Percentiles rank a stretch among this genome's conserved stretches.
phyloP scores from a whole-genome alignment of 306 rosid species.

The Mimosa pudica region DNA sequence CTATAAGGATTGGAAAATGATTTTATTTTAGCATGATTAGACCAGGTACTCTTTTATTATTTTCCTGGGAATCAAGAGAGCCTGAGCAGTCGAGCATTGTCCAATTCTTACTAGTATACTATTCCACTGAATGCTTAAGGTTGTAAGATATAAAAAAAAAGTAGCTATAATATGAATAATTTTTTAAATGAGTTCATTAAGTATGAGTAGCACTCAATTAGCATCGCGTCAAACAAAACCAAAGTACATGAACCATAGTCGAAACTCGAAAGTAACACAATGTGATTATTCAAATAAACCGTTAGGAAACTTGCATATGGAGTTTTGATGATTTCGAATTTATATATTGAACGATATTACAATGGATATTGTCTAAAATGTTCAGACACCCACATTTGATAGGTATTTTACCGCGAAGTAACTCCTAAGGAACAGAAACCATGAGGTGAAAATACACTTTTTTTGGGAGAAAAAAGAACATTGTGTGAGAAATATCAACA shows the following conservation, averaged over 20 bases:
- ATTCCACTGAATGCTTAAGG: too few species aligned
- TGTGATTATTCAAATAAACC: neutral
- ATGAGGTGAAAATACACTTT: neutral
- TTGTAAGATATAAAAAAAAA: too few species aligned
- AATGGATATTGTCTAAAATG: constrained; percentile 2
- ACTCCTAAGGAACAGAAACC: neutral
- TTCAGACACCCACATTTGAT: constrained; percentile 6
- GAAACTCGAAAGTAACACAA: too few species aligned
- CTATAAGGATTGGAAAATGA: neutral
- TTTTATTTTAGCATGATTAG: neutral
- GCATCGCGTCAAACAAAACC: too few species aligned
- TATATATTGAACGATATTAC: constrained; percentile 1
- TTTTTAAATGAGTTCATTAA: too few species aligned
- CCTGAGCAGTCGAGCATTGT: neutral
- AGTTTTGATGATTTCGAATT: neutral
- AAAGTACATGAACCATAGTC: too few species aligned
- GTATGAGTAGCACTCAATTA: too few species aligned
- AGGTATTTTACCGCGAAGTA: neutral
- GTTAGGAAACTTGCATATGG: neutral
- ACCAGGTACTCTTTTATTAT: neutral
- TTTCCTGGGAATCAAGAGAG: neutral
- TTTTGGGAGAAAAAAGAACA: neutral
- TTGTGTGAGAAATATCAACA: constrained; percentile 5
- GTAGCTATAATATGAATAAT: too few species aligned
- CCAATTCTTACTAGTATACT: neutral